Percentiles rank a stretch among this genome's conserved stretches.
Conservation (phyloP, 2,329 filamentous ascomycete species). For the Colletotrichum viniferum region DNA sequence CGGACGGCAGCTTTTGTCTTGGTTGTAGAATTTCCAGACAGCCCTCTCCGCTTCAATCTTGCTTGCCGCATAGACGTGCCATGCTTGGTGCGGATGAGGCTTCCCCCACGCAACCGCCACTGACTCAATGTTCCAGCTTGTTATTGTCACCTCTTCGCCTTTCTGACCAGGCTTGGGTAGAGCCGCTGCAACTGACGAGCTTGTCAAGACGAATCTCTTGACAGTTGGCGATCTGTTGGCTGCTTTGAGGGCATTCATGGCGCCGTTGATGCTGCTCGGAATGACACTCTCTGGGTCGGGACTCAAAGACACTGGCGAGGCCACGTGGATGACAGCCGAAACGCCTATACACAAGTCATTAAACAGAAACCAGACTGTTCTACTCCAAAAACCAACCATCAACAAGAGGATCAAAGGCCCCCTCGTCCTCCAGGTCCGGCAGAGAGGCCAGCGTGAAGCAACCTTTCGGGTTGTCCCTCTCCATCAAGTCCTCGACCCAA, state of each 20-base stretch:
- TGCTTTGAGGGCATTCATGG: constrained; percentile 34
- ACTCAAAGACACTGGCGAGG: constrained; percentile 35
- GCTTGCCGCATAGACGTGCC: constrained; percentile 39
- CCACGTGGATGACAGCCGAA: constrained; percentile 31
- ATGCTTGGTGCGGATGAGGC: constrained; percentile 29
- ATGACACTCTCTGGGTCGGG: constrained; percentile 44
- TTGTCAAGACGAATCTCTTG: constrained; percentile 43
- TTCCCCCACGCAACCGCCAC: constrained; percentile 40
- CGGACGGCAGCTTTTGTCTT: constrained; percentile 39
- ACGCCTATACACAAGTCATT: background rate
- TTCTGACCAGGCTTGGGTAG: background rate
- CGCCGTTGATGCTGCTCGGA: constrained; percentile 32
- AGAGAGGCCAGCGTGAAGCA: constrained; percentile 37
- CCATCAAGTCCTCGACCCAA: constrained; percentile 31
- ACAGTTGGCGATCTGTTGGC: constrained; percentile 39
- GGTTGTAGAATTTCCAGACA: constrained; percentile 40
- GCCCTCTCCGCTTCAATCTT: constrained; percentile 41
- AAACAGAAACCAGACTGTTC: background rate
- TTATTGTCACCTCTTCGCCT: constrained; percentile 21
- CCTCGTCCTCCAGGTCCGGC: constrained; percentile 33
- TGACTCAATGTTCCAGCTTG: constrained; percentile 40
- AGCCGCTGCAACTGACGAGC: constrained; percentile 7
- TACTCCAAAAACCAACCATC: constrained; percentile 25
- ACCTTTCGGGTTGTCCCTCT: constrained; percentile 32
- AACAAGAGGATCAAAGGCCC: constrained; percentile 29